Base-by-base conservation (phyloP, 371 early-diverging fungal genomes). In the Actinomortierella wolfii region DNA sequence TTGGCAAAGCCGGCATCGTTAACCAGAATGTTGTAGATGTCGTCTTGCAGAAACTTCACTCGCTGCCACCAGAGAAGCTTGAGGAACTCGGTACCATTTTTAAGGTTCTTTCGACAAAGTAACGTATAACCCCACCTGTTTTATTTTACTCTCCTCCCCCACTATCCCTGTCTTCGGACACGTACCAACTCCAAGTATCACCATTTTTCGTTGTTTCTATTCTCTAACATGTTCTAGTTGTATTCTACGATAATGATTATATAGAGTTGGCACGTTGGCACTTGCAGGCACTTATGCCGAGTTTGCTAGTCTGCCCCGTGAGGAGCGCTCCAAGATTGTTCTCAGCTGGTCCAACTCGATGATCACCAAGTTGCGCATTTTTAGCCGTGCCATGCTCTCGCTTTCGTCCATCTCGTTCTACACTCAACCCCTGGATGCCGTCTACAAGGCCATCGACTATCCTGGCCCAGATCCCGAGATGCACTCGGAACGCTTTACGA, bases 231-330 rank as follows among this genome's bases (percentile, higher is more conserved):
- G 29, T 26, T 34, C 18, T 18, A 23, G 20, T n/a, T 1, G 42
- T n/a, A 15, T 77, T 15, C 64, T 81, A 2, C 68, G n/a, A n/a
- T n/a, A n/a, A n/a, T n/a, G n/a, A n/a, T n/a, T 78, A 40, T 76
- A 68, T 13, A 69, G 79, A 28, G 61, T 81, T 14, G 90, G 88
- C 50, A 79, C 86, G 1, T 76, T 83, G 52, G 79, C 82, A 5
- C 59, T 90, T 20, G 83, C 86, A 17, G 87, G 87, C 28, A 69
- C 78, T 11, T 78, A 77, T 44, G 57, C 53, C 24, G 79, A 79
- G 8, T 87, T 86, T 62, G 67, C 79, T 5, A 64, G 81, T 1
- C 62, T 88, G 9, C 47, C 83, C 1, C 60, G 69, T 3, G 70
- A 75, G 34, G 83, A 87, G 21, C 78, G 86, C 14, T 81, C 81